Percentiles rank a stretch among this genome's conserved stretches.
Conservation (phyloP, 1,284 basidiomycete genomes). For the Apiotrichum brassicae region DNA sequence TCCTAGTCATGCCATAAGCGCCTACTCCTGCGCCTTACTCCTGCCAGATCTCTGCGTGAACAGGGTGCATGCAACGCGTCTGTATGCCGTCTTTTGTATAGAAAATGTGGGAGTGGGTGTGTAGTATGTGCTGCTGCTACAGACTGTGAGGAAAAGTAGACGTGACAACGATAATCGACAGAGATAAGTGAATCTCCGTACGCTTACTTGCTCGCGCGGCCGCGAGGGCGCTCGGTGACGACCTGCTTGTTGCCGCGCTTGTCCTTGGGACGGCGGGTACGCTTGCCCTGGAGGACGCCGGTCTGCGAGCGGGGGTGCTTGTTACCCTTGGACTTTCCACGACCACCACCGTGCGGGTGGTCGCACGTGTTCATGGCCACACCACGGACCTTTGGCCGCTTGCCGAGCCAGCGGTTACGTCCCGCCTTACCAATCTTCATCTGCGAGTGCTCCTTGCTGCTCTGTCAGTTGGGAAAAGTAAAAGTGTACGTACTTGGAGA, state of each 20-base stretch:
- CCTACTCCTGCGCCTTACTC: too few species aligned
- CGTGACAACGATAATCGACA: not conserved
- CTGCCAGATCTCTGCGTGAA: slow-evolving; percentile 3
- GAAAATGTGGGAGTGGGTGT: not conserved
- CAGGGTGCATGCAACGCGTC: slow-evolving; percentile 18
- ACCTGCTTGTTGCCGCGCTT: slow-evolving; percentile 95
- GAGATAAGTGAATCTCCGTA: too few species aligned
- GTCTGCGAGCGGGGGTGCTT: slow-evolving; percentile 84
- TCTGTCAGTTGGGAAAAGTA: too few species aligned
- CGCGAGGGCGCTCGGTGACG: slow-evolving; percentile 76
- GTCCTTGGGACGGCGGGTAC: slow-evolving; percentile 85
- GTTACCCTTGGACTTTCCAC: slow-evolving; percentile 95
- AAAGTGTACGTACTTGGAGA: slow-evolving; percentile 61
- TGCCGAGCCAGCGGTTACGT: slow-evolving; percentile 78
- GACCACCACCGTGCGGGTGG: slow-evolving; percentile 93
- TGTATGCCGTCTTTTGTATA: not conserved
- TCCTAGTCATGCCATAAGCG: too few species aligned
- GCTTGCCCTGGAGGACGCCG: slow-evolving; percentile 86
- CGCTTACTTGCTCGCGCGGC: slow-evolving; percentile 33
- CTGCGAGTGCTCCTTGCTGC: slow-evolving; percentile 73
- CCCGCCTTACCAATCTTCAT: slow-evolving; percentile 86
- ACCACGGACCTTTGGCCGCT: slow-evolving; percentile 84
- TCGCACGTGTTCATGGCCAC: slow-evolving; percentile 98
- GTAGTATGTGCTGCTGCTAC: not conserved
- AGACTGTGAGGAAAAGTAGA: not conserved